Conservation (phyloP, 306 rosid species). For the Vicia sativa region DNA sequence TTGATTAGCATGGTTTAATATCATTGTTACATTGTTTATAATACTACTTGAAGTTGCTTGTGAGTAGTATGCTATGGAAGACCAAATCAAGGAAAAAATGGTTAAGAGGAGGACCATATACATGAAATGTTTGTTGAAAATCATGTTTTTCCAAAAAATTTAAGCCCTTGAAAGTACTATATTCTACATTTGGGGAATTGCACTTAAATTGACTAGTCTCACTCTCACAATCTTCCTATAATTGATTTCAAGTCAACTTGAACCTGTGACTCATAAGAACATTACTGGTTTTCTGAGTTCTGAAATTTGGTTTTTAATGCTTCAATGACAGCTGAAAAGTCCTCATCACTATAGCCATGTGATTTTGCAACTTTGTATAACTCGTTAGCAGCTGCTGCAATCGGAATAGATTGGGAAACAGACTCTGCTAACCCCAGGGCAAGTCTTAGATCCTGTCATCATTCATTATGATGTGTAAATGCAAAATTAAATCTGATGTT, state of each 20-base stretch:
- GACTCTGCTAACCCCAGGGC: constrained; percentile 91
- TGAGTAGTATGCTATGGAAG: too few relatives aligned
- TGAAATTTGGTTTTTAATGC: constrained; percentile 74
- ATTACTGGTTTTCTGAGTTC: constrained; percentile 42
- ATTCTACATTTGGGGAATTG: constrained; percentile 31
- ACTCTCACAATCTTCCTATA: constrained; percentile 8
- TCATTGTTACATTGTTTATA: too few relatives aligned
- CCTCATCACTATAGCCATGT: constrained; percentile 79
- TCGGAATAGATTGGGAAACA: constrained; percentile 83
- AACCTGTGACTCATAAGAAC: neutral
- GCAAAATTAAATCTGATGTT: neutral
- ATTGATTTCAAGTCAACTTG: constrained; percentile 1
- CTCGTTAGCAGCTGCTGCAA: constrained; percentile 95
- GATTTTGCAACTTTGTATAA: constrained; percentile 91
- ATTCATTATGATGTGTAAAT: constrained; percentile 1
- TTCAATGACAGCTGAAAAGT: constrained; percentile 96
- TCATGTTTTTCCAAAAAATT: too few relatives aligned
- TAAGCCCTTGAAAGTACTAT: too few relatives aligned
- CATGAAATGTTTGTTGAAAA: too few relatives aligned
- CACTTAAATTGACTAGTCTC: constrained; percentile 3
- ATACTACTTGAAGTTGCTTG: too few relatives aligned
- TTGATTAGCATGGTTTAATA: too few relatives aligned
- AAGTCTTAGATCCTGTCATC: constrained; percentile 88
- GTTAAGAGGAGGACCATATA: too few relatives aligned
- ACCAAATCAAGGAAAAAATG: too few relatives aligned